Evolutionary conservation across 768 basidiomycete species (phyloP).

Genomic region (Kwoniella shandongensis): DNA sequence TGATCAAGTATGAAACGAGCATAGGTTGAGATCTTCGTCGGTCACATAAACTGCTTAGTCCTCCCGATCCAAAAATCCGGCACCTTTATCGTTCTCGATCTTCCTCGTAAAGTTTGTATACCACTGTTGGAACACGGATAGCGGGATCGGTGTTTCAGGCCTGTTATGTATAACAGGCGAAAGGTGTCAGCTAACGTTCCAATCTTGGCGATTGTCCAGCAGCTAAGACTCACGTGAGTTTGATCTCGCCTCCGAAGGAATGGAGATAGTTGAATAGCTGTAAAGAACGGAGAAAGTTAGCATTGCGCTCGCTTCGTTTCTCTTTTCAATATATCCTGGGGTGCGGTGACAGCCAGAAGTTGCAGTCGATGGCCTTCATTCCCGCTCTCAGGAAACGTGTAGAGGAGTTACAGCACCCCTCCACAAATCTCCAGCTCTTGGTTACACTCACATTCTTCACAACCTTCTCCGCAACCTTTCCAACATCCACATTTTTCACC

Average conservation of each 20-base stretch:
- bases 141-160: constrained; percentile 53
- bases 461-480: constrained; percentile 51
- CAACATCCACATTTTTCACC: constrained; percentile 36
- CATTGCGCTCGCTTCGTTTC: neutral
- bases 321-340: neutral
- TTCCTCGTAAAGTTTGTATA: constrained; percentile 50
- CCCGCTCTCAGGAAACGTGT: too few species aligned
- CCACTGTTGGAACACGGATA: constrained; percentile 52
- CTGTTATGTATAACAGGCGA: constrained; percentile 17
- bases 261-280: constrained; percentile 54
- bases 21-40: too few species aligned
- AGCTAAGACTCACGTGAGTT: constrained; percentile 40
- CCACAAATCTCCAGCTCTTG: too few species aligned
- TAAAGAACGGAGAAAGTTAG: constrained; percentile 1
- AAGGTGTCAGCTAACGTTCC: too few species aligned
- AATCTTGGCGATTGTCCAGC: too few species aligned
- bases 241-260: constrained; percentile 51
- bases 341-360: too few species aligned
- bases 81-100: constrained; percentile 47
- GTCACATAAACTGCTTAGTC: too few species aligned
- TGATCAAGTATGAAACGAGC: too few species aligned
- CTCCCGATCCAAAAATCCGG: constrained; percentile 45
- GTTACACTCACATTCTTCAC: constrained; percentile 50
- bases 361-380: too few species aligned
- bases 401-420: too few species aligned